Base-by-base conservation (phyloP, 2,329 filamentous ascomycete genomes). In the Helotiales sp. region DNA sequence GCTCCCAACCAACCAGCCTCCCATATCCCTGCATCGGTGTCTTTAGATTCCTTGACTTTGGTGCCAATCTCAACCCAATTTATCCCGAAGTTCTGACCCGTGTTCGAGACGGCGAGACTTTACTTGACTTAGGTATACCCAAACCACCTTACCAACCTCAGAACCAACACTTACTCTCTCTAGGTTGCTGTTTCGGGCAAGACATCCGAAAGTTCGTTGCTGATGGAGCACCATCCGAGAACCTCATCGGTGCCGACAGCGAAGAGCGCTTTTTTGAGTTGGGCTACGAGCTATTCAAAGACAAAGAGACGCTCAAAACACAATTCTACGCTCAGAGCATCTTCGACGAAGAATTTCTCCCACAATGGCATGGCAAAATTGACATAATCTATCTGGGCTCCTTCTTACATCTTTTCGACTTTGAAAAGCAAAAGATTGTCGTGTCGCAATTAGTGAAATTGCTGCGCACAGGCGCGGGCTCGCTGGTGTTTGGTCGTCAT, bases 341-440 rank as follows among this genome's bases (percentile, higher is more conserved):
- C 3, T 71, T 73, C 51, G 69, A 70, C 34, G 24, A 60, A 1
- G 46, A 69, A 0, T 52, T 54, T 12, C 58, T 76, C 44, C 68
- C 66, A 13, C 56, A 71, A 46, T 62, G 78, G 22, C 64, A 73
- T 17, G 72, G 72, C 5, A 67, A 71, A 15, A 65, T 77, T 2
- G 73, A 78, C 54, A 71, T 79, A 10, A 60, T 79, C 5, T 68
- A 75, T 34, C 68, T 75, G 1, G 70, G 70, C 0, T 73, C 73
- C 0, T 75, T 79, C 65, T 72, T 79, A 44, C 77, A 79, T 52
- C 66, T 78, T 8, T 79, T 77, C 61, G 67, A 69, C 30, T 75
- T 69, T 63, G 70, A 74, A 0, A 63, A 67, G 4, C 76, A 78
- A 24, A 17, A 55, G 9, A 54, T 29, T n/a, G 40, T 48, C 7